A percentile compares a stretch with the other conserved stretches of the same genome.
phyloP scores from a whole-genome alignment of 2,329 filamentous ascomycete genomes.

The Aspergillus uvarum region DNA sequence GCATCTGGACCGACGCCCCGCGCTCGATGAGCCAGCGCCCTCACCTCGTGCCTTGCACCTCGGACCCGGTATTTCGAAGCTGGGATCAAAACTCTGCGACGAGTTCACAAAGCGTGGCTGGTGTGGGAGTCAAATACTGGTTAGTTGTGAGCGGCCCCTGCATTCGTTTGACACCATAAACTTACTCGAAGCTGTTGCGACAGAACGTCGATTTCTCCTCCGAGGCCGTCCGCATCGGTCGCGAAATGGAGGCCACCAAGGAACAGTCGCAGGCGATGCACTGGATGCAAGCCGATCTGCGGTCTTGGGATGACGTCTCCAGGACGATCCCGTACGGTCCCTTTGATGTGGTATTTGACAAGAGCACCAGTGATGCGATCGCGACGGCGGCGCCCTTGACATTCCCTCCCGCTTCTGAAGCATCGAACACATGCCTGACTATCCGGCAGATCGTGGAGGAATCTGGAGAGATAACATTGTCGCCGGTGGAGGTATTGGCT shows the following conservation, averaged over 20 bases:
- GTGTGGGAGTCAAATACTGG: slow-evolving; percentile 33
- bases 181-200: background rate
- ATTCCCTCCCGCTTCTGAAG: slow-evolving; percentile 15
- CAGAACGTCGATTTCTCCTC: slow-evolving; percentile 40
- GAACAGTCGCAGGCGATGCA: slow-evolving; percentile 28
- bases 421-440: slow-evolving; percentile 21
- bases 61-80: slow-evolving; percentile 35
- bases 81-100: slow-evolving; percentile 33
- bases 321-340: slow-evolving; percentile 26
- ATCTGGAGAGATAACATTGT: slow-evolving; percentile 18
- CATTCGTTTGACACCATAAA: background rate
- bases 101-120: slow-evolving; percentile 27
- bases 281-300: slow-evolving; percentile 33
- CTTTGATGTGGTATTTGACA: slow-evolving; percentile 37
- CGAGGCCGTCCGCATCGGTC: slow-evolving; percentile 38
- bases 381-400: slow-evolving; percentile 26
- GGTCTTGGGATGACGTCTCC: slow-evolving; percentile 33
- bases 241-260: slow-evolving; percentile 23
- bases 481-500: slow-evolving; percentile 36
- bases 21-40: slow-evolving; percentile 12
- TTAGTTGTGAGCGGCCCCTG: slow-evolving; percentile 16
- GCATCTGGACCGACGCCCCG: slow-evolving; percentile 22
- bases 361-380: slow-evolving; percentile 41
- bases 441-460: slow-evolving; percentile 19
- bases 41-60: slow-evolving; percentile 33